Evolutionary conservation across 306 rosid genomes (phyloP).

Genomic region (Chamaecrista fasciculata): DNA sequence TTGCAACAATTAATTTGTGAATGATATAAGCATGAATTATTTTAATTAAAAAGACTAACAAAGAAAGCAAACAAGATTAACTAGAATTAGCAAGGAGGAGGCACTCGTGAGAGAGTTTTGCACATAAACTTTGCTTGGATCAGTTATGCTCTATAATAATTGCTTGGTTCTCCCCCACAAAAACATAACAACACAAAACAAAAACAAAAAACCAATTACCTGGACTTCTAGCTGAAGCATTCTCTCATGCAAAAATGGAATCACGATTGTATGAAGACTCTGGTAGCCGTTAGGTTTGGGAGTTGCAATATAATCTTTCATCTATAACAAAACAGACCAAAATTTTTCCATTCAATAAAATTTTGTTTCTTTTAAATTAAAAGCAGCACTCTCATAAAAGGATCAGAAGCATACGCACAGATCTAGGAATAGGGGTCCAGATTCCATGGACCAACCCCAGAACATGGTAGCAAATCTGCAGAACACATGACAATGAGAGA

Average conservation of each 20-base stretch:
- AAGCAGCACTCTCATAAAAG: slow-evolving; percentile 30
- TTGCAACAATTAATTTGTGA: not conserved
- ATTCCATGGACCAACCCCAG: slow-evolving; percentile 91
- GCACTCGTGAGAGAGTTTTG: slow-evolving; percentile 7
- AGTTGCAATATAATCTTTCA: slow-evolving; percentile 96
- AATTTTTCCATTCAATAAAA: slow-evolving; percentile 26
- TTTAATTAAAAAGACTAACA: not conserved
- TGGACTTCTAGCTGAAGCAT: slow-evolving; percentile 94
- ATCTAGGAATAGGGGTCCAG: slow-evolving; percentile 98
- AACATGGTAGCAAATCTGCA: slow-evolving; percentile 96
- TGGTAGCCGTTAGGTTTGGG: slow-evolving; percentile 99
- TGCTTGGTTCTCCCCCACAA: too few species aligned
- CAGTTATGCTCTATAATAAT: slow-evolving; percentile 5
- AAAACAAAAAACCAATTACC: slow-evolving; percentile 44
- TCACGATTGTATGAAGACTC: slow-evolving; percentile 93
- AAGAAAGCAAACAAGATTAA: not conserved
- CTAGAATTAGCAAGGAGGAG: not conserved
- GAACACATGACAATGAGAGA: slow-evolving; percentile 32
- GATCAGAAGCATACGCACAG: slow-evolving; percentile 59
- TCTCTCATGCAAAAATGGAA: slow-evolving; percentile 95
- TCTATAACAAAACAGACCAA: slow-evolving; percentile 41
- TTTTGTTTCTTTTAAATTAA: slow-evolving; percentile 9
- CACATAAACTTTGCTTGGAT: slow-evolving; percentile 19
- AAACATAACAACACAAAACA: too few species aligned
- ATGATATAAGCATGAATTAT: not conserved